phyloP scores from a whole-genome alignment of 164 flowering plant genomes.

The Paratinospora sagittata region DNA sequence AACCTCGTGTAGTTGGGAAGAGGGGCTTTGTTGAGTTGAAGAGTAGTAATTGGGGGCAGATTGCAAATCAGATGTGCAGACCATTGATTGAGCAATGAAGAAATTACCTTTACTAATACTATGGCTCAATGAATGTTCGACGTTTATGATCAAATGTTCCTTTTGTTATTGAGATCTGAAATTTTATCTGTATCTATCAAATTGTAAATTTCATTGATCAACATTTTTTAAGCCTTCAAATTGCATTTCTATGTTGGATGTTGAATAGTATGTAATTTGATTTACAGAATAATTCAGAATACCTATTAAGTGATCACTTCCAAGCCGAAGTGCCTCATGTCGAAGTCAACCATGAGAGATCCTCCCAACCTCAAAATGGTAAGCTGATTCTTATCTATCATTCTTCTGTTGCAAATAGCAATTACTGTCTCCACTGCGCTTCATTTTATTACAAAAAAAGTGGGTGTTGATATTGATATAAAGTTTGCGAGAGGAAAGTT shows the following conservation, averaged over 20 bases:
- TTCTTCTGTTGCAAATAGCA: not conserved
- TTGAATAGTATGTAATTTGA: slow-evolving; percentile 6
- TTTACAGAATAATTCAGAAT: slow-evolving; percentile 36
- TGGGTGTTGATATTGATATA: not conserved
- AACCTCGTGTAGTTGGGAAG: too few species aligned
- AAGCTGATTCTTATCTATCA: slow-evolving; percentile 5
- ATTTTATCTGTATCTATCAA: not conserved
- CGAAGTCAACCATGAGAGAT: slow-evolving; percentile 16
- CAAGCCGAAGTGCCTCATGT: slow-evolving; percentile 18
- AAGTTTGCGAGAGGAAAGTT: not conserved
- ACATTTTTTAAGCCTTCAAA: not conserved
- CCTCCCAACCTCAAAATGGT: slow-evolving; percentile 27
- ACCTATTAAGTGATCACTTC: slow-evolving; percentile 12
- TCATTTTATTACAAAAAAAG: not conserved
- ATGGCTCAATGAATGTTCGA: not conserved
- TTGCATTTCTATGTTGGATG: not conserved
- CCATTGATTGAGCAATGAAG: not conserved
- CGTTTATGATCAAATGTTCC: not conserved
- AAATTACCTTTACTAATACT: not conserved
- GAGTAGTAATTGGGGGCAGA: too few species aligned
- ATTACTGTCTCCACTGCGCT: not conserved
- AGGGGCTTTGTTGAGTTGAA: too few species aligned
- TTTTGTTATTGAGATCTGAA: not conserved
- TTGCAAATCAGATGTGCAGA: too few species aligned
- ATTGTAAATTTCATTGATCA: not conserved